Evolutionary conservation across 345 rosid species (phyloP).

Genomic region (Fremontodendron californicum): DNA sequence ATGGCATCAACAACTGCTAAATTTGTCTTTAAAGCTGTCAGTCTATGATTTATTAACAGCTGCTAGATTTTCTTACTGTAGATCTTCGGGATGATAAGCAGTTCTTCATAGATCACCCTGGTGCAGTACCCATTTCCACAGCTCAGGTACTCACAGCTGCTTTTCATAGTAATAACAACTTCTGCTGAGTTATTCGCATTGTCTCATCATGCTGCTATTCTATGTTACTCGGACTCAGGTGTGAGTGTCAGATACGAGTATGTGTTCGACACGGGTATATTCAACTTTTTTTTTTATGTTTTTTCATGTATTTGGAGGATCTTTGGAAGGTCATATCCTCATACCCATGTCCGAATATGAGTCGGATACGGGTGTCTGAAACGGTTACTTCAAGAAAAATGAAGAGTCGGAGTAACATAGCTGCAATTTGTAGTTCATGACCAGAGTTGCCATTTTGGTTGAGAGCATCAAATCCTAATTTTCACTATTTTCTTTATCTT

Average conservation of each 20-base stretch:
- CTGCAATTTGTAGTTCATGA: not conserved
- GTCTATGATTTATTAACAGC: not conserved
- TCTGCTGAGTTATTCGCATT: not conserved
- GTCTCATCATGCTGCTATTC: not conserved
- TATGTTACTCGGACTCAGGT: too few species aligned
- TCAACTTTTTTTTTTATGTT: too few species aligned
- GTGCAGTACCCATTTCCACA: slow-evolving; percentile 66
- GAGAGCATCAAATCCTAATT: slow-evolving; percentile 9
- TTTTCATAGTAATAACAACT: not conserved
- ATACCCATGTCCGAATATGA: too few species aligned
- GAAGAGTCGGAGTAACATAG: too few species aligned
- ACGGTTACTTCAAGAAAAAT: too few species aligned
- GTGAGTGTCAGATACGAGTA: too few species aligned
- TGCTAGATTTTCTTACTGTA: slow-evolving; percentile 28
- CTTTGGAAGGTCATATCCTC: too few species aligned
- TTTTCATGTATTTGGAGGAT: too few species aligned
- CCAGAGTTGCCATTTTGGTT: not conserved
- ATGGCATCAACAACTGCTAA: not conserved
- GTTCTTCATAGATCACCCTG: slow-evolving; percentile 65
- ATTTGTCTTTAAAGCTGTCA: not conserved
- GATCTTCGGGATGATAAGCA: slow-evolving; percentile 84
- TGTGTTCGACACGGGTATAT: too few species aligned
- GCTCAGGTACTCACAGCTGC: slow-evolving; percentile 49
- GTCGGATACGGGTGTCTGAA: too few species aligned
- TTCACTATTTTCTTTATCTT: not conserved